Evolutionary conservation across 306 rosid genomes (phyloP).

Genomic region (Prunus mume): DNA sequence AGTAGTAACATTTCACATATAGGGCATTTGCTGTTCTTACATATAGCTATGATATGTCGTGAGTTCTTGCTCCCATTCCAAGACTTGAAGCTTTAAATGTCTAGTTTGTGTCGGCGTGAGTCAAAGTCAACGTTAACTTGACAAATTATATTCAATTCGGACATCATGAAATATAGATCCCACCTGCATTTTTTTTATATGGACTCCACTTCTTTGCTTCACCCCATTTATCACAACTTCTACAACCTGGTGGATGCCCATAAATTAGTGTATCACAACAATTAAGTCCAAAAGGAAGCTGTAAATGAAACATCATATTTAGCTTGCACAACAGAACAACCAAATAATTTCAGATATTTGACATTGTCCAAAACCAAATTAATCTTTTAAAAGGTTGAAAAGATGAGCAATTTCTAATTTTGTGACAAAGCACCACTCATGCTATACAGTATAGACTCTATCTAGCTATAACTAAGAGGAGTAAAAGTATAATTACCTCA

Average conservation of each 20-base stretch:
- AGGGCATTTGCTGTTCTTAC: too few species aligned
- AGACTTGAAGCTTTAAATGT: too few species aligned
- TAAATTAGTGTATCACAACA: conserved; percentile 20
- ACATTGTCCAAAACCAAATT: neutral
- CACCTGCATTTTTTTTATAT: conserved; percentile 93
- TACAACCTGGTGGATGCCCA: conserved; percentile 47
- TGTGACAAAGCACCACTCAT: neutral
- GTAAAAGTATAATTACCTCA: conserved; percentile 45
- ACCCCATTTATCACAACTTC: conserved; percentile 88
- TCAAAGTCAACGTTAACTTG: neutral
- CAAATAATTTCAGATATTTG: neutral
- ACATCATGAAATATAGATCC: conserved; percentile 11
- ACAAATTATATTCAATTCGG: neutral
- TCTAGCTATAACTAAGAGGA: neutral
- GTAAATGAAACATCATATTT: neutral
- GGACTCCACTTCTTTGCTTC: conserved; percentile 92
- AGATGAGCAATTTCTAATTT: neutral
- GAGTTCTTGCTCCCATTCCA: too few species aligned
- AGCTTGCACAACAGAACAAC: neutral
- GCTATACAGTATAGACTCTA: neutral
- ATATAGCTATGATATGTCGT: too few species aligned
- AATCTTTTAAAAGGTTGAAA: neutral
- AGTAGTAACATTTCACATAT: too few species aligned
- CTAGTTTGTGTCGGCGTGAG: too few species aligned
- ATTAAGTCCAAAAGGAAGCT: conserved; percentile 8